Evolutionary conservation across 108 stramenopile species (phyloP), one percentile per base, ranked within the genome.

Genomic region (Skeletonema costatum): DNA sequence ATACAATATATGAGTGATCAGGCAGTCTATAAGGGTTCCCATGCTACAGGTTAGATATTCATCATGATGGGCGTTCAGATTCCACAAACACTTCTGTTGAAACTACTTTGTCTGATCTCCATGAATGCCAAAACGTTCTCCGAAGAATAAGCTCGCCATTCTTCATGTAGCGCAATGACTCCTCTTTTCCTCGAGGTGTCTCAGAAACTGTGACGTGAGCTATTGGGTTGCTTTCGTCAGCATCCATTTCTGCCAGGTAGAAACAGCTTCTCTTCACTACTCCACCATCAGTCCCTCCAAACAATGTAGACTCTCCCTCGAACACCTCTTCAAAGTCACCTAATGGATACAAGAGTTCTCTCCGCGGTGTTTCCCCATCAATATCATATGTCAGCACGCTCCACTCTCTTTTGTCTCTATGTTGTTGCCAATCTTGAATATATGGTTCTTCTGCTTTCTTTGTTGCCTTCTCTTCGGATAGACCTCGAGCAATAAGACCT

Each of bases 21-120:
- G n/a, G n/a, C n/a, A n/a, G n/a, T n/a, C n/a, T n/a, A n/a, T n/a
- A n/a, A n/a, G n/a, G n/a, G n/a, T n/a, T n/a, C n/a, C n/a, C n/a
- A n/a, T n/a, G n/a, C n/a, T n/a, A n/a, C n/a, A n/a, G 2, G 10
- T 41, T 41, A 41, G 39, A 41, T 46, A 46, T 5, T 44, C 14
- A 44, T 44, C 14, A 13, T 44, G 35, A 36, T 36, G 42, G 2
- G 16, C 42, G 42, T 46, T n/a, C 14, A 46, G 44, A 46, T 46
- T 4, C n/a, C 44, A 46, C n/a, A 70, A 85, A 85, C 9, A 85
- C 75, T 61, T 85, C 84, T 38, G 80, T 85, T 3, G 84, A 85
- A 33, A 76, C 75, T 64, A 77, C 70, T 36, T 68, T 61, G 66
- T 77, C 73, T 17, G 65, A 19, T 32, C 63, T 33, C 58, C 62